Conservation (phyloP, 306 rosid species). For the Mimosa pudica region DNA sequence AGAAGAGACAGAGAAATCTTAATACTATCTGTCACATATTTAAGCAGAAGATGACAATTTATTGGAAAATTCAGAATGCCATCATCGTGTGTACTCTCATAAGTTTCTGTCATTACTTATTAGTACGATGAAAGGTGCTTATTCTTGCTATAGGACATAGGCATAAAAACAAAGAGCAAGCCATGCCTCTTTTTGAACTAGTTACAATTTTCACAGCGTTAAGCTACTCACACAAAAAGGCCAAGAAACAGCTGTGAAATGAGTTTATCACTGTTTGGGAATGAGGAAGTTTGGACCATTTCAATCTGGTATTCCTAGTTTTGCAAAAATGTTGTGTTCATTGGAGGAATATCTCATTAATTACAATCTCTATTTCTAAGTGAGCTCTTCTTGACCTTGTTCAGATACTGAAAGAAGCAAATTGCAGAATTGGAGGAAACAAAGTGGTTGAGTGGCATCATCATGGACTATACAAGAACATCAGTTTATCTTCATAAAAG, state of each 20-base stretch:
- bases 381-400: not conserved
- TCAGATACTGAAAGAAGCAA: not conserved
- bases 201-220: not conserved
- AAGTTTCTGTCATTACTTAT: not conserved
- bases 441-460: not conserved
- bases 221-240: not conserved
- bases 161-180: not conserved
- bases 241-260: not conserved
- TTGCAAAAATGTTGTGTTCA: not conserved
- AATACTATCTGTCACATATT: not conserved
- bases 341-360: not conserved
- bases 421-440: not conserved
- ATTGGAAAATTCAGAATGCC: not conserved
- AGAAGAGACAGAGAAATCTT: not conserved
- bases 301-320: not conserved
- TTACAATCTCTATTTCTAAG: not conserved
- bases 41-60: not conserved
- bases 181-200: not conserved
- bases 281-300: not conserved
- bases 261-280: not conserved
- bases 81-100: not conserved
- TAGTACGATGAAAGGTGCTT: not conserved
- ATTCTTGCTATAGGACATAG: not conserved
- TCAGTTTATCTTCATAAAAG: too few species aligned
- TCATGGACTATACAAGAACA: too few species aligned